Percentiles rank a stretch among this genome's conserved stretches.
Conservation (phyloP, 768 basidiomycete species). For the Agaricus sinodeliciosus region DNA sequence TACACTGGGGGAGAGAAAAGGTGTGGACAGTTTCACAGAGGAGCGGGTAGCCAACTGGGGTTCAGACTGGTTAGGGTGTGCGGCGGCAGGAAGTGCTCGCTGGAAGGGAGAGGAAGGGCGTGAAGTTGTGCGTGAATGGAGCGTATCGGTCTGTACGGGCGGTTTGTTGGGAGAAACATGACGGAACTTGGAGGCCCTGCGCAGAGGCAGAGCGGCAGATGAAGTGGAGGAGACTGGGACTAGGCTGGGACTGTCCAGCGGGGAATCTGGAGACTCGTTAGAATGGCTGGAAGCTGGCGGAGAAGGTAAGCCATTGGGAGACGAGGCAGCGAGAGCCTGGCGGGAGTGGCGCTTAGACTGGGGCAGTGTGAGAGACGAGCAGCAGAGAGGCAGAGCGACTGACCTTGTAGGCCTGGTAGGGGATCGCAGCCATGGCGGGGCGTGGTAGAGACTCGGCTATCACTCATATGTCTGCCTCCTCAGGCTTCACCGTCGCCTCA, state of each 20-base stretch:
- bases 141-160: conserved; percentile 24
- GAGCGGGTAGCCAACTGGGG: neutral
- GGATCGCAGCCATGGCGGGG: conserved; percentile 22
- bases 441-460: conserved; percentile 15
- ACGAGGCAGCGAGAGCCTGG: conserved; percentile 15
- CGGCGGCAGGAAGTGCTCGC: neutral
- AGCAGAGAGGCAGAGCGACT: conserved; percentile 12
- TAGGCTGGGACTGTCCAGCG: neutral
- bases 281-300: conserved; percentile 20
- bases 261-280: conserved; percentile 4
- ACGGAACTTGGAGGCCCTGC: conserved; percentile 36
- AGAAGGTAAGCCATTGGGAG: conserved; percentile 21
- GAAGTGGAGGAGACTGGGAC: conserved; percentile 4
- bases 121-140: conserved; percentile 20
- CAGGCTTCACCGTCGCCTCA: conserved; percentile 60
- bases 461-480: conserved; percentile 60
- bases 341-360: conserved; percentile 46
- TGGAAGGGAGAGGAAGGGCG: conserved; percentile 17
- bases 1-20: conserved; percentile 1
- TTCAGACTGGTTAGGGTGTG: conserved; percentile 3
- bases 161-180: conserved; percentile 31
- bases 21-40: neutral
- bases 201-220: conserved; percentile 12
- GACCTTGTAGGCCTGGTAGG: conserved; percentile 49
- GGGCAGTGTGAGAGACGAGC: conserved; percentile 7